These are phyloP conservation scores for Pseudonitzschia multiseries DNA, from an alignment of 108 stramenopile genomes.

Conservation along the genomic window DNA sequence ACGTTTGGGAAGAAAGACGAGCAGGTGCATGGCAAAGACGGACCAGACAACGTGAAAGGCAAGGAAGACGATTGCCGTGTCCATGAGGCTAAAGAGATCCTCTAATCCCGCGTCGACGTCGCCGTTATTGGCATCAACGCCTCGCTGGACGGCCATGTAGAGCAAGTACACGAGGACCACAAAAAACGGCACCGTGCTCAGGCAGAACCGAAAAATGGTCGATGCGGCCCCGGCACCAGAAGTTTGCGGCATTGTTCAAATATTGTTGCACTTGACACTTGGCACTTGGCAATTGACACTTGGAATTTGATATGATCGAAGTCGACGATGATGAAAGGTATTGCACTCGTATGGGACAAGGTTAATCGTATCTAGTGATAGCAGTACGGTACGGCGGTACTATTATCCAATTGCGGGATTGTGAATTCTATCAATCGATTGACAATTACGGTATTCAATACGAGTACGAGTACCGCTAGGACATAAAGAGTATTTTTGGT, in stretches of 20 bases:
- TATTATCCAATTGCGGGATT: no score
- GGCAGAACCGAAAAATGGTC: slow-evolving; percentile 47
- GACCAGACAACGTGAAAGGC: slow-evolving; percentile 44
- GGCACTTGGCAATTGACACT: not conserved
- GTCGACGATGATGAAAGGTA: not conserved
- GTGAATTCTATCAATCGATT: no score
- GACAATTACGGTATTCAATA: no score
- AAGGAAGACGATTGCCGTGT: slow-evolving; percentile 56
- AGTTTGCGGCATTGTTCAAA: not conserved
- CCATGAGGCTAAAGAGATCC: slow-evolving; percentile 44
- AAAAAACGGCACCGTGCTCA: slow-evolving; percentile 61
- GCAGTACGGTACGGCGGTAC: no score
- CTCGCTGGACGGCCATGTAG: slow-evolving; percentile 44
- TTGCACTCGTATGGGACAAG: no score
- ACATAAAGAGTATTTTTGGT: no score
- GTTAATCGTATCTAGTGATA: no score
- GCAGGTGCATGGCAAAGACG: slow-evolving; percentile 44
- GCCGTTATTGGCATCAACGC: slow-evolving; percentile 12
- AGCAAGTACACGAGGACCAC: slow-evolving; percentile 67
- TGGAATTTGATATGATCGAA: not conserved
- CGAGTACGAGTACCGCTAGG: no score
- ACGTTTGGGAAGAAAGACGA: slow-evolving; percentile 60
- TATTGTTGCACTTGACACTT: no score
- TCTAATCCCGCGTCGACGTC: not conserved
- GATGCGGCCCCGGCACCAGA: not conserved